phyloP scores from a whole-genome alignment of 1,284 basidiomycete genomes.

The Golubevia sp. region DNA sequence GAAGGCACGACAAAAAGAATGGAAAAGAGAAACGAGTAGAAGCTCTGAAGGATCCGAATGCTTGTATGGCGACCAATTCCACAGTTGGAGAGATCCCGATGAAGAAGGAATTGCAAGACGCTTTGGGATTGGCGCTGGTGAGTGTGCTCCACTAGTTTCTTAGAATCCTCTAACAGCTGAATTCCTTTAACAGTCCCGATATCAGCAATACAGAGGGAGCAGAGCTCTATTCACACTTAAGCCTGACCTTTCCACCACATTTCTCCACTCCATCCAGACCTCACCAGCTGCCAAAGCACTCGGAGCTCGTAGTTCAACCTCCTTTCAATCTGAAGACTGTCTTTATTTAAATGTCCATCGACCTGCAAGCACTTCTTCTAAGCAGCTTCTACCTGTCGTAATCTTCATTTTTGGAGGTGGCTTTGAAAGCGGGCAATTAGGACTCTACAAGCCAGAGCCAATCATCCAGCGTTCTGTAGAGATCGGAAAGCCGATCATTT shows the following conservation, averaged over 20 bases:
- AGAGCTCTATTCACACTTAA: not conserved
- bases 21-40: not conserved
- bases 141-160: too few relatives aligned
- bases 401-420: constrained; percentile 1
- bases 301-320: too few relatives aligned
- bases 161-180: too few relatives aligned
- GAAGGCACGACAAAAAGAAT: not conserved
- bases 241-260: too few relatives aligned
- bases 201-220: too few relatives aligned
- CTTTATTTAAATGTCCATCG: not conserved
- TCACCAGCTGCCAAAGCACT: too few relatives aligned
- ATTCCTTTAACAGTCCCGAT: too few relatives aligned
- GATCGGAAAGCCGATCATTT: not conserved
- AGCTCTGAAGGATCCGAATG: not conserved
- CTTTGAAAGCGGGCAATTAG: not conserved
- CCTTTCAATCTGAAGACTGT: too few relatives aligned
- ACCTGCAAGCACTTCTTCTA: not conserved
- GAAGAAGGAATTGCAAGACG: too few relatives aligned
- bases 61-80: not conserved
- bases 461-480: not conserved
- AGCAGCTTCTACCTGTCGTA: constrained; percentile 1
- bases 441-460: not conserved
- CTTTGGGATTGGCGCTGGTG: too few relatives aligned
- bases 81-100: not conserved
- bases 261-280: too few relatives aligned